Evolutionary conservation across 305 asterid genomes (phyloP), one percentile per base, ranked within the genome.

Genomic region (Fraxinus latifolia): DNA sequence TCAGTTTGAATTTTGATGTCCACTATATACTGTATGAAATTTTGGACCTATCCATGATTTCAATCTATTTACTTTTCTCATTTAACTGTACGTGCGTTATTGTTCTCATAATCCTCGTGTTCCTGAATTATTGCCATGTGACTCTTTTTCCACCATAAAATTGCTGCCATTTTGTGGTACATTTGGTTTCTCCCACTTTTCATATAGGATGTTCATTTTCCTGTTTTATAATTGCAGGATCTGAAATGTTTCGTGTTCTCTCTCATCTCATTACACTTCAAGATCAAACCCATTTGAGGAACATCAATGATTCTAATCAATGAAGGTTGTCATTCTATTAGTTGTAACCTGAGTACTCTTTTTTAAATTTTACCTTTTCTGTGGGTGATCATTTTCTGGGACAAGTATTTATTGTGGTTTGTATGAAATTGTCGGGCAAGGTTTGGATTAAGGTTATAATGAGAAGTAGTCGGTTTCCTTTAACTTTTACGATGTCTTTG

Each of bases 161-260:
- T 74, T 37, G 44, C 14, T 25, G 73, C 55, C 12, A 33, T 82
- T 39, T 34, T 83, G 62, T 53, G 5, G 5, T 25, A 65, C 34
- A 65, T 65, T 65, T 9, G 9, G 34, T 65, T 58, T 19, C 31
- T 60, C 70, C 70, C n/a, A 1, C 14, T 74, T 15, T 31, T 32
- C 23, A 68, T 19, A 19, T 19, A 31, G 58, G 58, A 36, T 8
- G 68, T 23, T 70, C 12, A 68, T 80, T 68, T 15, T 58, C 8
- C 39, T 67, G 75, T 21, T 73, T 17, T 73, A 74, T 34, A 27
- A 21, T 89, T 89, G 89, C 97, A 93, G 99, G 98, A 93, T 85
- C 87, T 95, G 82, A 92, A 95, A 89, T 95, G 98, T 80, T 93
- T 93, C 0, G 98, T 93, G 82, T 95, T 95, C 89, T 93, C 98